These are phyloP conservation scores for Heliamphora pulchella DNA, from an alignment of 179 eudicot genomes.

Conservation along the genomic window DNA sequence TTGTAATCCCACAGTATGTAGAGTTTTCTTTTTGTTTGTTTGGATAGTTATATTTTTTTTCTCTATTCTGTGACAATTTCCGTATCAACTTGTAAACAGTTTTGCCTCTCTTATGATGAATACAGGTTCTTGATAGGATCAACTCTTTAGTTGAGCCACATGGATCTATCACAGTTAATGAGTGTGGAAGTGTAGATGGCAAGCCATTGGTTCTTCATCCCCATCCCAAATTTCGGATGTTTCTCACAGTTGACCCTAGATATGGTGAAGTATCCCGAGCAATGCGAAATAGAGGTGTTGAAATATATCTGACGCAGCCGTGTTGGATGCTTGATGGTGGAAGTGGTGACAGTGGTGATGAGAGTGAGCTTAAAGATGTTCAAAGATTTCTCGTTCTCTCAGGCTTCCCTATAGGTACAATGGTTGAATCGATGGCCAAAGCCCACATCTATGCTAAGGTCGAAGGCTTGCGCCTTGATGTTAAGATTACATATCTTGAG, in stretches of 20 bases:
- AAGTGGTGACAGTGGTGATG: slow-evolving; percentile 24
- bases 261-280: slow-evolving; percentile 92
- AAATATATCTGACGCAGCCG: slow-evolving; percentile 77
- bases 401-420: slow-evolving; percentile 41
- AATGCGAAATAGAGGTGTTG: slow-evolving; percentile 95
- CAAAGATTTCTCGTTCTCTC: slow-evolving; percentile 62
- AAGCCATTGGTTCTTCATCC: slow-evolving; percentile 74
- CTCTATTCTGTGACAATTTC: background rate
- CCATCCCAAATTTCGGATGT: slow-evolving; percentile 81
- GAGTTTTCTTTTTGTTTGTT: slow-evolving; percentile 13
- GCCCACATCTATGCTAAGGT: slow-evolving; percentile 68
- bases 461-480: slow-evolving; percentile 41
- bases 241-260: slow-evolving; percentile 83
- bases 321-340: slow-evolving; percentile 43
- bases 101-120: slow-evolving; percentile 3
- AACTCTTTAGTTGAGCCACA: slow-evolving; percentile 89
- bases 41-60: slow-evolving; percentile 1
- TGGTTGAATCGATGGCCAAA: slow-evolving; percentile 78
- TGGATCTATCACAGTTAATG: slow-evolving; percentile 88
- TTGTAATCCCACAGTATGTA: slow-evolving; percentile 88
- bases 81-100: background rate
- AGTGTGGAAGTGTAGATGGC: slow-evolving; percentile 85
- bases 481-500: slow-evolving; percentile 67
- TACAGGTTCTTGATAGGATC: slow-evolving; percentile 91
- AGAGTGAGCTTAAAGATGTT: slow-evolving; percentile 53